phyloP scores from a whole-genome alignment of 495 filamentous ascomycete genomes.

The Trichoderma parareesei region DNA sequence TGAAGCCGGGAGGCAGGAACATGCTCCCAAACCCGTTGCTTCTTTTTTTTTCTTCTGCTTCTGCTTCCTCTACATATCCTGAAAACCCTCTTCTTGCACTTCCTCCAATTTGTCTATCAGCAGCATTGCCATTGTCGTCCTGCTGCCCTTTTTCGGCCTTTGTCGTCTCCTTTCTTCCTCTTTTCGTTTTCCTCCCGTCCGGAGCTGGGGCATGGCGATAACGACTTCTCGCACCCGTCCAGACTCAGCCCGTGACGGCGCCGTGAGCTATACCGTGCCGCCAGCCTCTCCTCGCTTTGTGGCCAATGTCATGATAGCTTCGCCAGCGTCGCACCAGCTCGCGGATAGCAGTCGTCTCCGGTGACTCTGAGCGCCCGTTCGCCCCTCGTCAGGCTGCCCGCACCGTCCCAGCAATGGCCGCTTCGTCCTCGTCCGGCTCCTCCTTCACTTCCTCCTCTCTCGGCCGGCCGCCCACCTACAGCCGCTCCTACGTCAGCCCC shows the following conservation, averaged over 20 bases:
- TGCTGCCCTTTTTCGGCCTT: no score
- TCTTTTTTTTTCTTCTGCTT: neutral
- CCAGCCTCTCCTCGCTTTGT: neutral
- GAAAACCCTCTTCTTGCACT: neutral
- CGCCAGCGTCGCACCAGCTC: neutral
- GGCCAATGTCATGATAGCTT: conserved; percentile 8
- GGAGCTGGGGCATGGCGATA: neutral
- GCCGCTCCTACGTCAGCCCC: conserved; percentile 22
- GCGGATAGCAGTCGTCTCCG: neutral
- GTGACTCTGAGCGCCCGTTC: neutral
- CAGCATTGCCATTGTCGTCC: neutral
- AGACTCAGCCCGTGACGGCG: conserved; percentile 1
- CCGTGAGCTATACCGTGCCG: neutral
- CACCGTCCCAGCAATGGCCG: conserved; percentile 18
- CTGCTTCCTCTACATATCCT: neutral
- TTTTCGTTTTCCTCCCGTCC: neutral
- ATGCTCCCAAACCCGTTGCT: neutral
- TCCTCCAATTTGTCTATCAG: neutral
- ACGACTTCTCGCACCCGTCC: neutral
- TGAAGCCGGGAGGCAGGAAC: neutral
- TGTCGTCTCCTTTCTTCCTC: neutral
- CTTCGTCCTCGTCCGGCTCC: conserved; percentile 26
- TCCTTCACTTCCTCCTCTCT: conserved; percentile 28
- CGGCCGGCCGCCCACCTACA: conserved; percentile 22
- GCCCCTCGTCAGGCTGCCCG: neutral